Base-by-base conservation (phyloP, 108 stramenopile species). In the Craspedostauros australis region DNA sequence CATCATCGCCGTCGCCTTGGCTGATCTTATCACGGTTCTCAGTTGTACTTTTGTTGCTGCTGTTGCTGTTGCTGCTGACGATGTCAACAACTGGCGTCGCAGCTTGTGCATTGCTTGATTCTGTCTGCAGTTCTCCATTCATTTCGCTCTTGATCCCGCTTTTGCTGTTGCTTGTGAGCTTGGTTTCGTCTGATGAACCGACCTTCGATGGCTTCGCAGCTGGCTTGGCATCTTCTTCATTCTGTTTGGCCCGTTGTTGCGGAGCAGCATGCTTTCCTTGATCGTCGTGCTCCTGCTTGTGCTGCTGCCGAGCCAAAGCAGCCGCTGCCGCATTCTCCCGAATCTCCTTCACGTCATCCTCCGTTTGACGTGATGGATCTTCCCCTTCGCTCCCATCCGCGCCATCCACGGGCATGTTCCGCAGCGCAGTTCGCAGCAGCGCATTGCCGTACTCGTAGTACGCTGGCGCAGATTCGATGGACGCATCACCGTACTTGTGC, bases 361-460 rank as follows among this genome's bases (percentile, higher is more conserved):
- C 48, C 11, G 60, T 46, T 28, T 39, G 54, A 20, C 40, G 42
- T n/a, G 54, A 38, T 32, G 2, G 27, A 34, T 65, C 54, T 39
- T 56, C 61, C 24, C 41, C 44, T n/a, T 59, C 60, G 15, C 31
- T 7, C 2, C 50, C 25, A 30, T 46, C 28, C n/a, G 22, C 34
- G 22, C 39, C 51, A 23, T 45, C 57, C 30, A 39, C 41, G 21
- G 39, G 23, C 24, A 31, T 21, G 8, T 20, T 39, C 4, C 47
- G 34, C 2, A 60, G 36, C 1, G 49, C 54, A 21, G 76, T 55
- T 22, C 85, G 72, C 58, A 87, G 79, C 37, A 91, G 43, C 0
- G 82, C 64, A 56, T 91, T 86, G 5, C 89, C 89, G 43, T 87
- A 86, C 57, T 91, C 89, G 46, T 82, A 87, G 40, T 80, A 77